These are phyloP conservation scores for Ceratocystis harringtonii DNA, from an alignment of 2,329 filamentous ascomycete species.

Conservation along the genomic window DNA sequence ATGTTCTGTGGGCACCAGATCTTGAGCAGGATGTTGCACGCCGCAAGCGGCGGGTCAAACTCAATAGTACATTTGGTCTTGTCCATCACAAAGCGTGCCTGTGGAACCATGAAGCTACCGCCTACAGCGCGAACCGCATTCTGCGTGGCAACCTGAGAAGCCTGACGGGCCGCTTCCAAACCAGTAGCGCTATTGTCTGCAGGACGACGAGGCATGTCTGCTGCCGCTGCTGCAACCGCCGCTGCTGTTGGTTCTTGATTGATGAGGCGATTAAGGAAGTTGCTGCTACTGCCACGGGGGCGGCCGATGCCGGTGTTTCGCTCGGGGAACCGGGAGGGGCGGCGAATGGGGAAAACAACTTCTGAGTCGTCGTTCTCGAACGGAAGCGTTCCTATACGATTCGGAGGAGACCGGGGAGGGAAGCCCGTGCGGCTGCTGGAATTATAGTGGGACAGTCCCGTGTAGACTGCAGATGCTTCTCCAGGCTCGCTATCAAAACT, in stretches of 20 bases:
- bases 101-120: conserved; percentile 50
- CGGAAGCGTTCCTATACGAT: conserved; percentile 39
- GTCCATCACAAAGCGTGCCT: conserved; percentile 73
- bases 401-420: conserved; percentile 24
- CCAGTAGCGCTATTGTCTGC: conserved; percentile 22
- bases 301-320: neutral
- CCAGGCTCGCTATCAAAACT: neutral
- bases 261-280: conserved; percentile 1
- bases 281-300: neutral
- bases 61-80: conserved; percentile 72
- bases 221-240: neutral
- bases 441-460: neutral
- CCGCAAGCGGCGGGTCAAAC: conserved; percentile 70
- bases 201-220: conserved; percentile 18
- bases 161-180: conserved; percentile 7
- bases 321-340: neutral
- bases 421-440: neutral
- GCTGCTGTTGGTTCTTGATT: conserved; percentile 23
- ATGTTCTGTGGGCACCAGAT: conserved; percentile 68
- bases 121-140: conserved; percentile 42
- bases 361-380: conserved; percentile 37
- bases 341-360: conserved; percentile 16
- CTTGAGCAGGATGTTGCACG: conserved; percentile 74
- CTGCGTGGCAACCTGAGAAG: conserved; percentile 23
- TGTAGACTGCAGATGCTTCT: neutral